Conservation (phyloP, 805 yeast species). For the Lachancea mirantina region DNA sequence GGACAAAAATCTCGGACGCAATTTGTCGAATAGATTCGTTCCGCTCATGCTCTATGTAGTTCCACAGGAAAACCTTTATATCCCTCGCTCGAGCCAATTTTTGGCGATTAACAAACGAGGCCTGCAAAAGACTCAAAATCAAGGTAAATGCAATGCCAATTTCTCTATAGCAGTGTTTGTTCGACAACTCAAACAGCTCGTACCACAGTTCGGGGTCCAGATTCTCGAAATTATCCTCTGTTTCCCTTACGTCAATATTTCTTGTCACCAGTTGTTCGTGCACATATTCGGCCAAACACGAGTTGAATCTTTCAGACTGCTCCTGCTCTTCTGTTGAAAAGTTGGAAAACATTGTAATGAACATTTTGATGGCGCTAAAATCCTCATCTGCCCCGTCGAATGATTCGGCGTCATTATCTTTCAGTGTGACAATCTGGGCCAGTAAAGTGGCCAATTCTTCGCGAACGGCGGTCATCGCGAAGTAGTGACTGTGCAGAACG, state of each 20-base stretch:
- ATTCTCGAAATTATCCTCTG: conserved; percentile 17
- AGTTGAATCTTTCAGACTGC: too few relatives aligned
- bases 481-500: too few relatives aligned
- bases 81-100: conserved; percentile 9
- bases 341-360: too few relatives aligned
- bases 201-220: conserved; percentile 12
- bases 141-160: conserved; percentile 18
- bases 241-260: conserved; percentile 13
- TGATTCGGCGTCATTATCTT: not conserved
- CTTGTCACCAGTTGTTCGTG: conserved; percentile 14
- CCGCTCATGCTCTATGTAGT: conserved; percentile 6
- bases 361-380: too few relatives aligned
- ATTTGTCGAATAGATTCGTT: not conserved
- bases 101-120: conserved; percentile 22
- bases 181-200: conserved; percentile 5
- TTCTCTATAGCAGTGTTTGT: conserved; percentile 1
- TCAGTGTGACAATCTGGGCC: conserved; percentile 3
- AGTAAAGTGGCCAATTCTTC: not conserved
- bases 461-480: not conserved
- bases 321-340: too few relatives aligned
- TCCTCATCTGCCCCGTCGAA: conserved; percentile 1
- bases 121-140: conserved; percentile 16
- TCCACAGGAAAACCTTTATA: conserved; percentile 7
- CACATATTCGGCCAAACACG: conserved; percentile 15
- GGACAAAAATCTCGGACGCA: conserved; percentile 14